Evolutionary conservation across 768 basidiomycete species (phyloP), one percentile per base, ranked within the genome.

Genomic region (Suillus cothurnatus): DNA sequence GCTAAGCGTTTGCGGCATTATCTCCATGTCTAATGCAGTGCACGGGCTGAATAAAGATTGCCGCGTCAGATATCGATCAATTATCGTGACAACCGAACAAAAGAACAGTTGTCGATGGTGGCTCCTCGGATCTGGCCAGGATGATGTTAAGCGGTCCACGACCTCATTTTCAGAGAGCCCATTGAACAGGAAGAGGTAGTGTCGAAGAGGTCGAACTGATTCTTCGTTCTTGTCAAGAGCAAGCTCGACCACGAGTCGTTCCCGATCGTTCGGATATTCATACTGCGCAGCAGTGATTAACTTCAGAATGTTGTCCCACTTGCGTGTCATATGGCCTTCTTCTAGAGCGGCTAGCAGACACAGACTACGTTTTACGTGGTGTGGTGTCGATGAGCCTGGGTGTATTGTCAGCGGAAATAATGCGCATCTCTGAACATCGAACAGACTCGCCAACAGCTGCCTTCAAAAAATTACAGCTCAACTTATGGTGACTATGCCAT

Each of bases 111-210:
- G 5, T 6, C n/a, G 23, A 49, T 14, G 47, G 12, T n/a, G 21
- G 19, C 1, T 19, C 53, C 31, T 55, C 6, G 12, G 14, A 56
- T n/a, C n/a, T 4, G 32, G 34, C 32, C 55, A 56, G 12, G 21
- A 34, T 36, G 55, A 36, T 36, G 12, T 7, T 23, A 56, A 23
- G 14, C 34, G n/a, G 55, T 36, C n/a, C n/a, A 36, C 14, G 34
- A 56, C n/a, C 6, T 55, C 53, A 55, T 56, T 36, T 34, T 56
- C 55, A 36, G 55, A 15, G 12, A 36, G 34, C 1, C 55, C 55
- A 56, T 56, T 23, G 21, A 56, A 56, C 21, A 56, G 34, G 34
- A 34, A 23, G 34, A 56, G n/a, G 32, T 56, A 55, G 55, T 56
- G 32, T 56, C 32, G 55, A 34, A 34, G 55, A 36, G 55, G 55